Conservation (phyloP, 2,329 filamentous ascomycete genomes). For the Elsinoe batatas region DNA sequence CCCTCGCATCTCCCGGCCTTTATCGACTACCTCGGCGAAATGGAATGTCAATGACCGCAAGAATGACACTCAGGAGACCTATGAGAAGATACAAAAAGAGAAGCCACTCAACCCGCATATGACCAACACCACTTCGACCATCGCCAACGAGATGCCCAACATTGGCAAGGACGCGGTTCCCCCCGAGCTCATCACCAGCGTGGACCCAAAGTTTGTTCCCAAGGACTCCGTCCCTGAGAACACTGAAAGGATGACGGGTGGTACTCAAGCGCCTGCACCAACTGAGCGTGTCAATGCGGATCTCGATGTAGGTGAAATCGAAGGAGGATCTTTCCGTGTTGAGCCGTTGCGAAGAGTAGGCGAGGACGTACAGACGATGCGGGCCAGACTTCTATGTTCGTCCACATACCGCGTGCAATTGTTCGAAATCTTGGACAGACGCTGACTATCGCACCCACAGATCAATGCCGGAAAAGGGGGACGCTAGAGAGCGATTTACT, state of each 20-base stretch:
- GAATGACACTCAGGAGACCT: slow-evolving; percentile 44
- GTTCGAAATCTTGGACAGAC: slow-evolving; percentile 1
- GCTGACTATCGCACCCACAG: slow-evolving; percentile 38
- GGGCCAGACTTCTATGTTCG: slow-evolving; percentile 69
- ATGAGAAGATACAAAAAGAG: slow-evolving; percentile 47
- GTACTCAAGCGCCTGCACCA: slow-evolving; percentile 45
- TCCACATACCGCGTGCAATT: slow-evolving; percentile 19
- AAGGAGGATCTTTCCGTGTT: slow-evolving; percentile 76
- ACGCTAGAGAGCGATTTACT: slow-evolving; percentile 93
- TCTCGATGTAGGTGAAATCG: slow-evolving; percentile 74
- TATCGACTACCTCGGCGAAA: slow-evolving; percentile 30
- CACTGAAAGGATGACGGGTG: slow-evolving; percentile 56
- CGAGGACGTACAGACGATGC: slow-evolving; percentile 77
- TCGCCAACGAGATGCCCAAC: slow-evolving; percentile 52
- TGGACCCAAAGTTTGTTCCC: slow-evolving; percentile 46
- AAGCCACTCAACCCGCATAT: slow-evolving; percentile 52
- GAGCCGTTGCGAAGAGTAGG: slow-evolving; percentile 78
- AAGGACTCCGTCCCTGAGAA: slow-evolving; percentile 53
- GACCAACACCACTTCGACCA: slow-evolving; percentile 55
- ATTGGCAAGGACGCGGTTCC: slow-evolving; percentile 48
- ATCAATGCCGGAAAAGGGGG: slow-evolving; percentile 93
- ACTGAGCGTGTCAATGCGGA: slow-evolving; percentile 48
- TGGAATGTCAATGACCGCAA: slow-evolving; percentile 39
- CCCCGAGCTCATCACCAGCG: slow-evolving; percentile 50
- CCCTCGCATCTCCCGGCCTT: slow-evolving; percentile 28